Evolutionary conservation across 805 yeast species (phyloP), one percentile per base, ranked within the genome.

Genomic region (Candida anglica): DNA sequence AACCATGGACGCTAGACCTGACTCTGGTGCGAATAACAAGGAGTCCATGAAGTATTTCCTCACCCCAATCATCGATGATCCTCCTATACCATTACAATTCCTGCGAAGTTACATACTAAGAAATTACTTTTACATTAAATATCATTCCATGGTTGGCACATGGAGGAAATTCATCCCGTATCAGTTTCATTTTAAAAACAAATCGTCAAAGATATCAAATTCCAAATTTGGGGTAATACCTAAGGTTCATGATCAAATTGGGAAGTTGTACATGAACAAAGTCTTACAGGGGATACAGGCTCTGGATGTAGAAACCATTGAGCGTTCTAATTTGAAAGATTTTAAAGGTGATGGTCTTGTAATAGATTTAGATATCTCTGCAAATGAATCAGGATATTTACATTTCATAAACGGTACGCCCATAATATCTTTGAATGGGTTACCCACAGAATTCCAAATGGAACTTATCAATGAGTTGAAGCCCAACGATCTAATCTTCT

Each of bases 1-100:
- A 21, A 32, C 34, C 18, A 14, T 32, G 21, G 28, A 24, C 15
- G 9, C 13, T n/a, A n/a, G n/a, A n/a, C n/a, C n/a, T n/a, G 34
- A 15, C 11, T 10, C 29, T 8, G 7, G 5, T 8, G 6, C 11
- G 11, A 18, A 16, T 13, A 18, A 14, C 22, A 10, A 10, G 9
- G 10, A 19, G 17, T 22, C 4, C 25, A 4, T 22, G 6, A 21
- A 21, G 11, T 26, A 15, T 9, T 13, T 26, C 5, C 15, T 26
- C 16, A 17, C 28, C 5, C 28, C 28, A 5, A 15, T 26, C 11
- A 15, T 26, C 15, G 15, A 26, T 15, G 16, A 26, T 17, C 28
- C 33, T 5, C 23, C 23, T 9, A 3, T 5, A n/a, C 19, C 13
- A 16, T 13, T 16, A 10, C 11, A 24, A 4, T 32, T 8, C 28